Evolutionary conservation across 169 alveolate genomes (phyloP).

Genomic region (Cryptosporidium viatorum): DNA sequence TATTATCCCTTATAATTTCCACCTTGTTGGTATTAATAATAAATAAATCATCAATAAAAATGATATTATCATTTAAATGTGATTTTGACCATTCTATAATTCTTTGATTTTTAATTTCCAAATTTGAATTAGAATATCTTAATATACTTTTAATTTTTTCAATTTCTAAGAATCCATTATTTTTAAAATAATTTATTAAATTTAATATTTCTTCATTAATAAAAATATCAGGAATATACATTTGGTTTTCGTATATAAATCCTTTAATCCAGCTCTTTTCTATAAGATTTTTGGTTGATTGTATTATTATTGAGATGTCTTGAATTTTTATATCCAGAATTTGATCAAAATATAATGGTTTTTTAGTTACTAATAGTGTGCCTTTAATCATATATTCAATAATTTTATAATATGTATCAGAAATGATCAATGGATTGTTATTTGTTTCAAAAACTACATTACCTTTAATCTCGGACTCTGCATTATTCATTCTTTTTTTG

Average conservation of each 20-base stretch:
- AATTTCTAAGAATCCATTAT: constrained; percentile 19
- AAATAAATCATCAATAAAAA: background rate
- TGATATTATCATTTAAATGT: background rate
- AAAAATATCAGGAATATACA: constrained; percentile 13
- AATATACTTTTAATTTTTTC: background rate
- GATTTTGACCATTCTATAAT: constrained; percentile 1
- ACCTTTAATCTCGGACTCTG: background rate
- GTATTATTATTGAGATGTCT: background rate
- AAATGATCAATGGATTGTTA: constrained; percentile 9
- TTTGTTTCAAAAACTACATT: constrained; percentile 3
- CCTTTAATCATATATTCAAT: constrained; percentile 4
- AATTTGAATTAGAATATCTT: background rate
- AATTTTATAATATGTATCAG: constrained; percentile 4
- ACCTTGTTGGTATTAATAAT: background rate
- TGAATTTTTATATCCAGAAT: background rate
- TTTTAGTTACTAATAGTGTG: constrained; percentile 6
- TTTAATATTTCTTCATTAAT: background rate
- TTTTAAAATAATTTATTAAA: background rate
- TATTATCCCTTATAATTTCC: constrained; percentile 5
- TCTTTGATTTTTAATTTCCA: background rate
- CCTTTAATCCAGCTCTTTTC: constrained; percentile 18
- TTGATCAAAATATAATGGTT: constrained; percentile 8
- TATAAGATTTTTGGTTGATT: background rate
- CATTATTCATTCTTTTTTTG: background rate
- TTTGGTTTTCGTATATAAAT: background rate